phyloP scores from a whole-genome alignment of 441 rosid genomes.

The Syzygium malaccense region DNA sequence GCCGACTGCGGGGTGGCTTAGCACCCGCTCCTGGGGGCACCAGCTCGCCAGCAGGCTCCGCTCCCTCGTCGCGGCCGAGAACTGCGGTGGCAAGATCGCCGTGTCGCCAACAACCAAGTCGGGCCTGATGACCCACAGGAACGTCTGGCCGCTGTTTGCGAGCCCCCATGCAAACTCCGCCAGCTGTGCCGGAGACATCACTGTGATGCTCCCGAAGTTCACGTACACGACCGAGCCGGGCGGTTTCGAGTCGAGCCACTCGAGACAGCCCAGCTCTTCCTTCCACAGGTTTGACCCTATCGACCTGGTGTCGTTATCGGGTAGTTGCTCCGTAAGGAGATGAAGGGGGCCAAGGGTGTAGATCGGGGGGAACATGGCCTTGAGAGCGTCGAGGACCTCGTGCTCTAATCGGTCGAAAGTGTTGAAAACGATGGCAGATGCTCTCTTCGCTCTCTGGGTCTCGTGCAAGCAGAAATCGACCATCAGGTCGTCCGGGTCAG shows the following conservation, averaged over 20 bases:
- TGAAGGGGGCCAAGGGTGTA: background rate
- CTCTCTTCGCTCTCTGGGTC: background rate
- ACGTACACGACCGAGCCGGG: background rate
- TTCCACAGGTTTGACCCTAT: constrained; percentile 4
- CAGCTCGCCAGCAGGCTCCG: constrained; percentile 1
- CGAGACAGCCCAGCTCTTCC: background rate
- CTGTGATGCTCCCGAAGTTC: constrained; percentile 5
- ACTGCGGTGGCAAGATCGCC: background rate
- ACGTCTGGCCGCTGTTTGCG: background rate
- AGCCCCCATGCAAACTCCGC: constrained; percentile 10
- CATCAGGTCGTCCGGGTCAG: background rate
- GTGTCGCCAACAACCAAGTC: background rate
- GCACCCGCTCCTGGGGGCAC: constrained; percentile 5
- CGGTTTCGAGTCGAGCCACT: constrained; percentile 7
- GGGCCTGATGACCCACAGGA: constrained; percentile 9
- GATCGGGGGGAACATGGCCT: background rate
- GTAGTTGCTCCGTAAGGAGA: background rate
- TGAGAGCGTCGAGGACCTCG: background rate
- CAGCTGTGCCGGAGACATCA: background rate
- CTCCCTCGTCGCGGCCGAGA: background rate
- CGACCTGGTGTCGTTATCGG: background rate
- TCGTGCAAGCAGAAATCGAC: background rate
- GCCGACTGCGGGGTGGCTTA: background rate
- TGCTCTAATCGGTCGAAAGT: constrained; percentile 2
- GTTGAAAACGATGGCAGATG: background rate